These are phyloP conservation scores for Phaeoacremonium minimum DNA, from an alignment of 2,329 filamentous ascomycete genomes.

Conservation along the genomic window DNA sequence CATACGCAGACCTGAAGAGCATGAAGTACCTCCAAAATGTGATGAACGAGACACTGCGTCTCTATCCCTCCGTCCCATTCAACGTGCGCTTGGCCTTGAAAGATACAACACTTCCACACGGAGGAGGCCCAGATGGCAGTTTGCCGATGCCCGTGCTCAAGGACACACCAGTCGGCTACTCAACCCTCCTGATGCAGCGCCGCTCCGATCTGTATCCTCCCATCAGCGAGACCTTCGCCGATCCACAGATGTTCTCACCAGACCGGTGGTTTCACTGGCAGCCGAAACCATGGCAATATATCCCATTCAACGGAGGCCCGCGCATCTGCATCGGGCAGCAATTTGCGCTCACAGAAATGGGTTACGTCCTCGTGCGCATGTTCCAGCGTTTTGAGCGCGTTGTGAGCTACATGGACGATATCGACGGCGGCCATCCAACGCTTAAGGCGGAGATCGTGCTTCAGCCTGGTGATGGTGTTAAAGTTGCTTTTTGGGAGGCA, in stretches of 20 bases:
- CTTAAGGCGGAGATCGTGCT: conserved; percentile 58
- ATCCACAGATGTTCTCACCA: conserved; percentile 52
- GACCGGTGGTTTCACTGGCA: conserved; percentile 64
- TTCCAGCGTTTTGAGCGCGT: conserved; percentile 68
- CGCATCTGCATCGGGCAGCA: conserved; percentile 76
- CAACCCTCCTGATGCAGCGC: conserved; percentile 69
- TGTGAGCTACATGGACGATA: conserved; percentile 49
- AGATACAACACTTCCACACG: conserved; percentile 71
- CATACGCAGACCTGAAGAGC: conserved; percentile 57
- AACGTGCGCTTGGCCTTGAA: conserved; percentile 69
- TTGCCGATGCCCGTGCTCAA: conserved; percentile 63
- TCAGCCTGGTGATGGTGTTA: conserved; percentile 54
- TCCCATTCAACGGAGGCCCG: conserved; percentile 73
- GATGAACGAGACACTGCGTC: conserved; percentile 16
- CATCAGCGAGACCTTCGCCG: conserved; percentile 36
- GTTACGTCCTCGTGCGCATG: conserved; percentile 66
- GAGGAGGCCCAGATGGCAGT: conserved; percentile 60
- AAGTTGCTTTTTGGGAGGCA: conserved; percentile 50
- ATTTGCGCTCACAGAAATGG: conserved; percentile 75
- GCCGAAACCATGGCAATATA: conserved; percentile 65
- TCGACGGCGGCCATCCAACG: conserved; percentile 48
- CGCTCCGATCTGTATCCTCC: conserved; percentile 58
- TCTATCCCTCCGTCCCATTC: conserved; percentile 59
- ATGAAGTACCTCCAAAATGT: conserved; percentile 17
- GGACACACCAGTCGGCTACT: conserved; percentile 63